Evolutionary conservation across 2,329 filamentous ascomycete species (phyloP), one percentile per base, ranked within the genome.

Genomic region (Penicillium hesseltinei): DNA sequence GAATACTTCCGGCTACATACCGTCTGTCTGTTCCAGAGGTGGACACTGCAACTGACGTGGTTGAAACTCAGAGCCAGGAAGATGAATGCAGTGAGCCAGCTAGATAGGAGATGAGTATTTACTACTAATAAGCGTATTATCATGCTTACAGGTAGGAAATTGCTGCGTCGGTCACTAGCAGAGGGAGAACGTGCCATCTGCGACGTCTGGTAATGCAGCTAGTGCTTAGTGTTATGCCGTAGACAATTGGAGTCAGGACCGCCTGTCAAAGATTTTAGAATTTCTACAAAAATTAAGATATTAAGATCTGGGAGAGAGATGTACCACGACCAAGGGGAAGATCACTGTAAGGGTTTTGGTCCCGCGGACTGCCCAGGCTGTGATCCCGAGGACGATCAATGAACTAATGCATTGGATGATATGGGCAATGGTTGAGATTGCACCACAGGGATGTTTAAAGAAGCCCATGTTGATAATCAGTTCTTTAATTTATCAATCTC

Each of bases 31-130:
- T 66, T 65, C 64, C 64, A 66, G 19, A 49, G 59, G 19, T 55
- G 44, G 5, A 57, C 10, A 0, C 42, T 57, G 40, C 62, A 66
- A 29, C 42, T 64, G 21, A 51, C 25, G 13, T 40, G 50, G 33
- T 65, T 63, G 51, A 62, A 66, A 42, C 62, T 49, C 17, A 49
- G 50, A 8, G 61, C 47, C 35, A 66, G 51, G 45, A 66, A 62
- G 33, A 66, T 61, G 40, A 65, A 65, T 17, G 62, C 40, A 15
- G 64, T 65, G 42, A 66, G 58, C 62, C 64, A 66, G 11, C 62
- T 65, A 23, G n/a, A 23, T 19, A 21, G 5, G 13, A 23, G 11
- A 40, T 51, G 25, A 61, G 52, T 21, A 40, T 27, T 35, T 1
- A 13, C 3, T 15, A 29, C 13, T 15, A 27, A 27, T 8, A 17